Conservation (phyloP, 371 early-diverging fungal species). For the Capillidium rhysosporum region DNA sequence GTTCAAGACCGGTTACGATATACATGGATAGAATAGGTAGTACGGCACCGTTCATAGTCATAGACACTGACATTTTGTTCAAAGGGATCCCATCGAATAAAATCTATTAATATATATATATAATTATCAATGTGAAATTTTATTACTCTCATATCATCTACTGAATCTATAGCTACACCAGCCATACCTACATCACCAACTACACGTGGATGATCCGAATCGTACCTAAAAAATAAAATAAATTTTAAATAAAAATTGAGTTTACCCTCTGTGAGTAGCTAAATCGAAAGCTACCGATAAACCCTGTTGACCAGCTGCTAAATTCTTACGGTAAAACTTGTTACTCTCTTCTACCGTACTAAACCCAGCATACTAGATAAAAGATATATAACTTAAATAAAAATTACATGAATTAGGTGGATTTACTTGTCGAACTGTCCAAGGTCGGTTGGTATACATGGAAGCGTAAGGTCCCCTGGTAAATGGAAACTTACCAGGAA, state of each 20-base stretch:
- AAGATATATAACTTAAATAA: not conserved
- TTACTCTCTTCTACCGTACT: constrained; percentile 74
- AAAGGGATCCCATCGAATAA: constrained; percentile 68
- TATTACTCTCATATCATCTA: constrained; percentile 70
- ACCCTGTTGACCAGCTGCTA: constrained; percentile 77
- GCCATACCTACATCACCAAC: constrained; percentile 82
- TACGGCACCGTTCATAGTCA: constrained; percentile 87
- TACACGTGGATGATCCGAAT: constrained; percentile 69
- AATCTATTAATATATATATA: constrained; percentile 19
- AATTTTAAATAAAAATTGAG: not conserved
- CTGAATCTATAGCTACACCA: constrained; percentile 74
- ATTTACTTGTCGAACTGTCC: constrained; percentile 54
- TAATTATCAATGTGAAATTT: not conserved
- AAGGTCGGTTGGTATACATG: constrained; percentile 75
- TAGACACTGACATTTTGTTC: constrained; percentile 67
- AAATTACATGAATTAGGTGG: not conserved
- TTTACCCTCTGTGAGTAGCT: constrained; percentile 60
- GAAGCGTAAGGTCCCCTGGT: constrained; percentile 74
- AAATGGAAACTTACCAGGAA: constrained; percentile 64
- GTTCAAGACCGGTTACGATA: constrained; percentile 64
- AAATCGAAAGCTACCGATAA: constrained; percentile 66
- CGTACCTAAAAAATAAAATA: constrained; percentile 23
- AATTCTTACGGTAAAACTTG: constrained; percentile 59
- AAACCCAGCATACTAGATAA: constrained; percentile 62
- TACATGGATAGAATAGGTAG: constrained; percentile 73